Conservation (phyloP, 495 filamentous ascomycete genomes). For the Margaritispora aquatica region DNA sequence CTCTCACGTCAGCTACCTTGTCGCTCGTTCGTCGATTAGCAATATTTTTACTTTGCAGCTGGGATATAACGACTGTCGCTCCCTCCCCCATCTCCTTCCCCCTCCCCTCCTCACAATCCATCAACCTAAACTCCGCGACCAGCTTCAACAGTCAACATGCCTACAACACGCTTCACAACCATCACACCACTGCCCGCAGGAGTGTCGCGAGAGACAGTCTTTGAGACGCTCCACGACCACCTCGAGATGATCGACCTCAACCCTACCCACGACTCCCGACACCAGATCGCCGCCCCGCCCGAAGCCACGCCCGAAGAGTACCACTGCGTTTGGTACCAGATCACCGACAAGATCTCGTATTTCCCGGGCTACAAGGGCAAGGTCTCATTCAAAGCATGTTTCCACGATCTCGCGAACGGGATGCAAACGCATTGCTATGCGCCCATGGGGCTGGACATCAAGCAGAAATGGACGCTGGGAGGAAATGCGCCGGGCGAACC, state of each 20-base stretch:
- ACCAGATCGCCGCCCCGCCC: conserved; percentile 51
- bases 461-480: conserved; percentile 58
- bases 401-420: conserved; percentile 61
- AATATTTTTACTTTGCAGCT: background rate
- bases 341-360: conserved; percentile 70
- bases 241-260: conserved; percentile 76
- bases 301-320: conserved; percentile 60
- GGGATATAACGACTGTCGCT: background rate
- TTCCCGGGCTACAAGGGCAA: conserved; percentile 61
- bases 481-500: conserved; percentile 60
- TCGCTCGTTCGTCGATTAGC: no score
- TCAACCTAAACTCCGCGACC: background rate
- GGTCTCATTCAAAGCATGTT: conserved; percentile 68
- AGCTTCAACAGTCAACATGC: background rate
- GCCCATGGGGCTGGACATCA: conserved; percentile 61
- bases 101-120: background rate
- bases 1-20: background rate
- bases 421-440: conserved; percentile 72
- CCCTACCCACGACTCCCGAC: conserved; percentile 63
- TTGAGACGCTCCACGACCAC: conserved; percentile 67
- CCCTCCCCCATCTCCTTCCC: background rate
- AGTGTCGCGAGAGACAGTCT: conserved; percentile 56
- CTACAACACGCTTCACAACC: conserved; percentile 49
- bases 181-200: conserved; percentile 63
- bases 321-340: conserved; percentile 63